Percentiles rank a stretch among this genome's conserved stretches.
Evolutionary conservation across 495 filamentous ascomycete species (phyloP).

Genomic region (Barbatosphaeria neglecta): DNA sequence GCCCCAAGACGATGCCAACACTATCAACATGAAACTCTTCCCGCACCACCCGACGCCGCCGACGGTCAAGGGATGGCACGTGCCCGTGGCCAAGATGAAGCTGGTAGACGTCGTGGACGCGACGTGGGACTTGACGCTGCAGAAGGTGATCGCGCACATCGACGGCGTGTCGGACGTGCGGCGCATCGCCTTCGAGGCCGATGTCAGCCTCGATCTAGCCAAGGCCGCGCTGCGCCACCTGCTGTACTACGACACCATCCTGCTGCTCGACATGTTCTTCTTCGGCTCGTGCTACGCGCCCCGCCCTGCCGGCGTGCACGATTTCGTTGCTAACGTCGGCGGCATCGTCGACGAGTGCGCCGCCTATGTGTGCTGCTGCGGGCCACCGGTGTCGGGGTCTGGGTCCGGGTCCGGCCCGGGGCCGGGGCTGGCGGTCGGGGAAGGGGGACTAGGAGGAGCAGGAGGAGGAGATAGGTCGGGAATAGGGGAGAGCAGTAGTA

Average conservation of each 20-base stretch:
- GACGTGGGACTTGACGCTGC: slow-evolving; percentile 86
- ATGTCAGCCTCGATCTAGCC: slow-evolving; percentile 73
- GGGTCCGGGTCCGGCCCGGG: not conserved
- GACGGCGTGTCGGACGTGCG: slow-evolving; percentile 82
- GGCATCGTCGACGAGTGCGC: slow-evolving; percentile 75
- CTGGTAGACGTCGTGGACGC: slow-evolving; percentile 60
- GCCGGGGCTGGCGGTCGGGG: not conserved
- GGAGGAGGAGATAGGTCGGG: too few species aligned
- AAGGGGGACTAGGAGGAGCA: not conserved
- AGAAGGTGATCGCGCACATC: slow-evolving; percentile 69
- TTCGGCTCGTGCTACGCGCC: slow-evolving; percentile 84
- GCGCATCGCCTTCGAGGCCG: slow-evolving; percentile 69
- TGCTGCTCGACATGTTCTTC: slow-evolving; percentile 86
- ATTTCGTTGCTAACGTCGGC: slow-evolving; percentile 55
- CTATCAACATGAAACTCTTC: slow-evolving; percentile 92
- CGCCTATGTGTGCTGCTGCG: slow-evolving; percentile 52
- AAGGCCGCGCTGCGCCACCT: slow-evolving; percentile 78
- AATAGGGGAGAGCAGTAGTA: not conserved
- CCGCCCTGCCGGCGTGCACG: slow-evolving; percentile 57
- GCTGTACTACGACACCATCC: slow-evolving; percentile 77
- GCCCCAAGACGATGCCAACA: slow-evolving; percentile 77
- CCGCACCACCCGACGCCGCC: slow-evolving; percentile 69
- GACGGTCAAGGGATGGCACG: slow-evolving; percentile 71
- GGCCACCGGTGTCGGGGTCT: not conserved
- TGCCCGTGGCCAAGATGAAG: slow-evolving; percentile 79